phyloP scores from a whole-genome alignment of 495 filamentous ascomycete genomes.

The Aspergillus diversus region DNA sequence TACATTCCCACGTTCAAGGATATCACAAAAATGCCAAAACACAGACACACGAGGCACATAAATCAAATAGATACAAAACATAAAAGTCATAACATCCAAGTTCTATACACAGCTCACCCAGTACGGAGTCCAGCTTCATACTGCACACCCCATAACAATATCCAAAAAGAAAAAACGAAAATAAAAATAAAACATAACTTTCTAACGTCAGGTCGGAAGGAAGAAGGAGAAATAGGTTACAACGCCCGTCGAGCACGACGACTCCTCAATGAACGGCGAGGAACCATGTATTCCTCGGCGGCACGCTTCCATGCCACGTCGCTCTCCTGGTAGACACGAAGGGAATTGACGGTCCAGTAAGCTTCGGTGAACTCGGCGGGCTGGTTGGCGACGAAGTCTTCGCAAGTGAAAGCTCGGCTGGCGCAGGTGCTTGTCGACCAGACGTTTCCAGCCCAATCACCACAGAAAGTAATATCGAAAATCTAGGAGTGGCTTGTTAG shows the following conservation, averaged over 20 bases:
- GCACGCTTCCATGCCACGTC: neutral
- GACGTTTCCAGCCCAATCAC: constrained; percentile 61
- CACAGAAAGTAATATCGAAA: constrained; percentile 71
- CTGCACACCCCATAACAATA: neutral
- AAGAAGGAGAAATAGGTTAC: neutral
- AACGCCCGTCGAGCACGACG: neutral
- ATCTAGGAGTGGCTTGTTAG: constrained; percentile 35
- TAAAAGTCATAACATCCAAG: neutral
- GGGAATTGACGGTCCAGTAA: constrained; percentile 69
- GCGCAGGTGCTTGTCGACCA: constrained; percentile 38
- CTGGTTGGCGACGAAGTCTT: constrained; percentile 65
- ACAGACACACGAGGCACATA: neutral
- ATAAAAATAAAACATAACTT: neutral
- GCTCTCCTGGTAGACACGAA: constrained; percentile 60
- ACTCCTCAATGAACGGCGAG: neutral
- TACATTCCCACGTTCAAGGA: neutral
- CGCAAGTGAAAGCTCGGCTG: constrained; percentile 54
- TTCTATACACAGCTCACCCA: neutral
- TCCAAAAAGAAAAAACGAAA: neutral
- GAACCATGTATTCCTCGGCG: neutral
- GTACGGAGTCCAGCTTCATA: neutral
- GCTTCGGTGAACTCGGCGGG: constrained; percentile 61
- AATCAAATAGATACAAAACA: neutral
- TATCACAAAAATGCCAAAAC: neutral
- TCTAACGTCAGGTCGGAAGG: neutral